Evolutionary conservation across 768 basidiomycete species (phyloP).

Genomic region (Russula compacta): DNA sequence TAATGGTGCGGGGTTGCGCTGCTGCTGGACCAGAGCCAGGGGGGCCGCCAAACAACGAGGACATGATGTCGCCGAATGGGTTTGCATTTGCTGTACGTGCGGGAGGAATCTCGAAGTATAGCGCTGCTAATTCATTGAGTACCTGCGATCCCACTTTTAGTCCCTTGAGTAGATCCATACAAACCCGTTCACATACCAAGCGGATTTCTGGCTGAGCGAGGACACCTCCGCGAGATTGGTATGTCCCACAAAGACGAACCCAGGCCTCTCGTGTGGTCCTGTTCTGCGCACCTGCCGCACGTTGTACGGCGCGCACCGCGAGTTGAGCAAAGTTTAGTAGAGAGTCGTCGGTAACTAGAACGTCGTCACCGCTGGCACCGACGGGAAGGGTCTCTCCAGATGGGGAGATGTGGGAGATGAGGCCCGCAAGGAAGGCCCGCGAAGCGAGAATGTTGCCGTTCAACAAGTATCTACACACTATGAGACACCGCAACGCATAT

Average conservation of each 20-base stretch:
- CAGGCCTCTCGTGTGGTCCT: slow-evolving; percentile 72
- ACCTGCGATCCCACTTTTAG: slow-evolving; percentile 33
- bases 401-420: slow-evolving; percentile 52
- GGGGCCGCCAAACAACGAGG: slow-evolving; percentile 75
- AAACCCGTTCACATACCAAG: slow-evolving; percentile 1
- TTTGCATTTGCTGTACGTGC: slow-evolving; percentile 64
- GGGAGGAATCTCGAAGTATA: slow-evolving; percentile 85
- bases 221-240: slow-evolving; percentile 61
- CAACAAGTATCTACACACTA: slow-evolving; percentile 51
- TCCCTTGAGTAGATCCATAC: not conserved
- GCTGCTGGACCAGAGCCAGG: slow-evolving; percentile 10
- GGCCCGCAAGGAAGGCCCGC: slow-evolving; percentile 82
- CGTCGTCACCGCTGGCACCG: slow-evolving; percentile 42
- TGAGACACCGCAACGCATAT: slow-evolving; percentile 3
- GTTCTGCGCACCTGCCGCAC: slow-evolving; percentile 72
- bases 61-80: slow-evolving; percentile 83
- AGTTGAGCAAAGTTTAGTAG: slow-evolving; percentile 87
- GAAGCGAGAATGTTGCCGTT: slow-evolving; percentile 91
- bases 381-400: slow-evolving; percentile 33
- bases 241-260: slow-evolving; percentile 77
- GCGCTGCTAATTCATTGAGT: slow-evolving; percentile 54
- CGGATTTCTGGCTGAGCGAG: slow-evolving; percentile 54
- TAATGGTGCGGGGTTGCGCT: slow-evolving; percentile 6
- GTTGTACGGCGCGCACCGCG: slow-evolving; percentile 80
- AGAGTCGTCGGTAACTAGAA: slow-evolving; percentile 64